phyloP scores from a whole-genome alignment of 2,329 filamentous ascomycete genomes.

The Trichoderma sp. region DNA sequence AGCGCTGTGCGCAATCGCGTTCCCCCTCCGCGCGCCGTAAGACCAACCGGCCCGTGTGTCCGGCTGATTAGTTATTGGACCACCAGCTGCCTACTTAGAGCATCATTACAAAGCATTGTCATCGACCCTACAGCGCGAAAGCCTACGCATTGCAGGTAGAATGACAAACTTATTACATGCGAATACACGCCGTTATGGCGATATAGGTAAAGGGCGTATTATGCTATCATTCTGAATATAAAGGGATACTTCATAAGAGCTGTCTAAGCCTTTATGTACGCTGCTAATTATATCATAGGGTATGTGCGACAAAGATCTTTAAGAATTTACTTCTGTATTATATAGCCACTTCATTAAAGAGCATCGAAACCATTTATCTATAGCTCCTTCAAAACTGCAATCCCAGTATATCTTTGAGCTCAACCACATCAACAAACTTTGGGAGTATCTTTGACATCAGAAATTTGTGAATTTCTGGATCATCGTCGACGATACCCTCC shows the following conservation, averaged over 20 bases:
- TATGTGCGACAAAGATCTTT: too few species aligned
- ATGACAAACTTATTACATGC: too few species aligned
- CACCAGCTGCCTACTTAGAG: not conserved
- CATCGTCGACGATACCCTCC: constrained; percentile 5
- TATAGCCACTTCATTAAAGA: not conserved
- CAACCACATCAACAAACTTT: not conserved
- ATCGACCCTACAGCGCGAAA: too few species aligned
- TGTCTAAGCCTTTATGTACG: too few species aligned
- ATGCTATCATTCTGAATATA: too few species aligned
- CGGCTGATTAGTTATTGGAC: not conserved
- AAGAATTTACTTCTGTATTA: too few species aligned
- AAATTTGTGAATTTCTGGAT: not conserved
- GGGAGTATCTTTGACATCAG: constrained; percentile 8
- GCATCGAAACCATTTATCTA: fast-evolving
- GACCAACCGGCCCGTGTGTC: not conserved
- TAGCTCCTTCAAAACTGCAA: not conserved
- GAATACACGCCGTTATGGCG: too few species aligned
- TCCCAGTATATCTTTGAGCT: not conserved
- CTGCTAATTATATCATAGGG: too few species aligned
- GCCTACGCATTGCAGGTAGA: too few species aligned
- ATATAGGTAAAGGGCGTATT: too few species aligned
- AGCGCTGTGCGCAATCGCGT: not conserved
- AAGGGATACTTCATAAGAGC: too few species aligned
- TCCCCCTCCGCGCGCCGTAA: not conserved
- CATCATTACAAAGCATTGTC: not conserved